Evolutionary conservation across 2,329 filamentous ascomycete genomes (phyloP), one percentile per base, ranked within the genome.

Genomic region (Ceratocystis lukuohia): DNA sequence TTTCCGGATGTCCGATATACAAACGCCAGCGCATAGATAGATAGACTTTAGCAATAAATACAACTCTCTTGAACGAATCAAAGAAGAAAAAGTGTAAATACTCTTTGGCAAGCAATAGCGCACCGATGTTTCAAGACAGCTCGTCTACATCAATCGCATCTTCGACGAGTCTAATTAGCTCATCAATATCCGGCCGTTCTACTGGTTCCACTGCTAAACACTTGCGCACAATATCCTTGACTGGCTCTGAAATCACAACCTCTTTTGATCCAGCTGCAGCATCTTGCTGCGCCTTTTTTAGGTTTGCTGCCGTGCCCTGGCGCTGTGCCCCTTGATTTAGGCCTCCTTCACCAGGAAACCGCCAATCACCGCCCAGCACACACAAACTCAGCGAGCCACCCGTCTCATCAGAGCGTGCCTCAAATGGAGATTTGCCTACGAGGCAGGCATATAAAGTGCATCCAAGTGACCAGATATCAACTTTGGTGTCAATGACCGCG

Each of bases 401-500:
- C 0, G 94, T 97, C 79, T 99, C 93, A 75, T 99, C 94, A 70
- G 88, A 93, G 69, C 94, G 87, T 74, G 92, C 89, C 79, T 99
- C 94, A 72, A 99, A 99, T 1, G 94, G 94, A 15, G 89, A 95
- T 76, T 99, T 97, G 70, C 94, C 94, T 33, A 97, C 91, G 8
- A 99, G 82, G 73, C 94, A 97, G 46, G 94, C 94, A 76, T 96
- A 99, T 57, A 99, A 80, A n/a, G 94, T 97, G 79, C 94, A 97
- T 64, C 94, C 94, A 25, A 99, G 79, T 17, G 90, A 96, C 94
- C 94, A 99, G 70, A 99, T 96, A 75, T 99, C 94, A 50, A 96
- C 91, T 74, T 96, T 96, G 12, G 92, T 96, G 76, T 97, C 94
- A 73, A 99, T 88, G 63, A 91, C 84, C 62, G 88, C 87, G 69